phyloP scores from a whole-genome alignment of 2,329 filamentous ascomycete species.

The Sporothrix variecibatus region DNA sequence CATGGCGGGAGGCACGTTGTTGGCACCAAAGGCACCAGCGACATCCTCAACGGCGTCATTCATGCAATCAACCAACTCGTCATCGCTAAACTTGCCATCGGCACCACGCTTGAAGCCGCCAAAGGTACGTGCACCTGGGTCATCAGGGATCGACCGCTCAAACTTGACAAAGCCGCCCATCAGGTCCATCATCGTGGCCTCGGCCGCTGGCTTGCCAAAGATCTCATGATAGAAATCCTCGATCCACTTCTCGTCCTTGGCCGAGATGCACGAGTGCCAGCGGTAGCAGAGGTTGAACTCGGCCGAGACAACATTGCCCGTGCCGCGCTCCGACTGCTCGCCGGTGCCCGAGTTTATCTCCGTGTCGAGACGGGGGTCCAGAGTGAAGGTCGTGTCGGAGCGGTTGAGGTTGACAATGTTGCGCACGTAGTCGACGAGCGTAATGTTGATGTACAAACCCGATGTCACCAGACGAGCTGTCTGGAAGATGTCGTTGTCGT shows the following conservation, averaged over 20 bases:
- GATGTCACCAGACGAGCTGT: slow-evolving; percentile 74
- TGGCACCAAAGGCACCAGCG: slow-evolving; percentile 72
- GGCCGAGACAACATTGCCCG: slow-evolving; percentile 80
- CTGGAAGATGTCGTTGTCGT: slow-evolving; percentile 78
- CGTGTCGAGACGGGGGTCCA: slow-evolving; percentile 74
- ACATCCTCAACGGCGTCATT: slow-evolving; percentile 71
- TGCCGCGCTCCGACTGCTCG: slow-evolving; percentile 65
- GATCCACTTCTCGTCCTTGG: slow-evolving; percentile 79
- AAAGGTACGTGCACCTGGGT: slow-evolving; percentile 71
- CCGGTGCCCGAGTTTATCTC: slow-evolving; percentile 56
- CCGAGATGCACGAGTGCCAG: slow-evolving; percentile 79
- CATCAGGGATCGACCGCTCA: slow-evolving; percentile 60
- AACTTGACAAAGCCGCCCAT: slow-evolving; percentile 64
- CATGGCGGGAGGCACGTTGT: slow-evolving; percentile 73
- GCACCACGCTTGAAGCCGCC: slow-evolving; percentile 63
- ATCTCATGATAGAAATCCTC: slow-evolving; percentile 66
- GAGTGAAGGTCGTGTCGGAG: slow-evolving; percentile 74
- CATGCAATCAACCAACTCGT: slow-evolving; percentile 73
- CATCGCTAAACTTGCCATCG: slow-evolving; percentile 72
- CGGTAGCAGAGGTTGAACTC: slow-evolving; percentile 89
- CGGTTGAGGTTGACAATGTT: slow-evolving; percentile 74
- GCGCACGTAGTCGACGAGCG: slow-evolving; percentile 74
- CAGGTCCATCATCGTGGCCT: slow-evolving; percentile 62
- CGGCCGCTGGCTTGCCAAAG: slow-evolving; percentile 59
- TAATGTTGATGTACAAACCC: slow-evolving; percentile 78